Evolutionary conservation across 805 yeast genomes (phyloP).

Genomic region (Zygotorulaspora chibaensis): DNA sequence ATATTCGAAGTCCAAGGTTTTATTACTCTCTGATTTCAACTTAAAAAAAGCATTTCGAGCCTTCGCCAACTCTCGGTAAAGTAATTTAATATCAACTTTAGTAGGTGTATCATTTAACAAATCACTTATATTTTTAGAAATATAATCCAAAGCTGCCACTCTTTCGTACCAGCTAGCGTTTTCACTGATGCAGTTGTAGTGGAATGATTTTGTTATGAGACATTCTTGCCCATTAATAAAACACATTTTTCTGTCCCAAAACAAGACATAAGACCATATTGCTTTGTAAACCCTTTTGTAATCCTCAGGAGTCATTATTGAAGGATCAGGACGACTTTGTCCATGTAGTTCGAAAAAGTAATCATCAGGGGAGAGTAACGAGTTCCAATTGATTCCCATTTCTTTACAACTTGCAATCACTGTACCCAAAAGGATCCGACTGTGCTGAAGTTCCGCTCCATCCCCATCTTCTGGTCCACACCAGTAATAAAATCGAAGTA

Average conservation of each 20-base stretch:
- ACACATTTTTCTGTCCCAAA: constrained; percentile 32
- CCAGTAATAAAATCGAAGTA: constrained; percentile 33
- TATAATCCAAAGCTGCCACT: constrained; percentile 18
- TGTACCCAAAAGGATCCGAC: constrained; percentile 28
- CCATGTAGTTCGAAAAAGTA: constrained; percentile 18
- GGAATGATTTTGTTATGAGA: constrained; percentile 23
- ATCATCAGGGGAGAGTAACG: constrained; percentile 15
- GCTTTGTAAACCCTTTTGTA: constrained; percentile 17
- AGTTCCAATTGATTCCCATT: constrained; percentile 30
- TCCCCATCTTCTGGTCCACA: constrained; percentile 35
- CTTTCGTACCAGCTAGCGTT: constrained; percentile 21
- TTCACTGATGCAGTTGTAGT: constrained; percentile 5
- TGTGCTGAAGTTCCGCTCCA: constrained; percentile 29
- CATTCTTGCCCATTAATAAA: constrained; percentile 31
- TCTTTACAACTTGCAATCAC: constrained; percentile 30
- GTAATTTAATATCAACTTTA: constrained; percentile 16
- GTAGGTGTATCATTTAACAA: constrained; percentile 21
- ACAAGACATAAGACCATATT: constrained; percentile 28
- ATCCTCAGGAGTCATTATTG: constrained; percentile 15
- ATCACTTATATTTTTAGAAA: constrained; percentile 18
- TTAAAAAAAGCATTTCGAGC: constrained; percentile 10
- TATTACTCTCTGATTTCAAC: constrained; percentile 5
- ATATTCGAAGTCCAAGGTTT: constrained; percentile 18
- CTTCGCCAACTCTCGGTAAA: constrained; percentile 12
- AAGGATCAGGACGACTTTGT: constrained; percentile 19